Base-by-base conservation (phyloP, 768 basidiomycete species). In the Auriculariales sp. region DNA sequence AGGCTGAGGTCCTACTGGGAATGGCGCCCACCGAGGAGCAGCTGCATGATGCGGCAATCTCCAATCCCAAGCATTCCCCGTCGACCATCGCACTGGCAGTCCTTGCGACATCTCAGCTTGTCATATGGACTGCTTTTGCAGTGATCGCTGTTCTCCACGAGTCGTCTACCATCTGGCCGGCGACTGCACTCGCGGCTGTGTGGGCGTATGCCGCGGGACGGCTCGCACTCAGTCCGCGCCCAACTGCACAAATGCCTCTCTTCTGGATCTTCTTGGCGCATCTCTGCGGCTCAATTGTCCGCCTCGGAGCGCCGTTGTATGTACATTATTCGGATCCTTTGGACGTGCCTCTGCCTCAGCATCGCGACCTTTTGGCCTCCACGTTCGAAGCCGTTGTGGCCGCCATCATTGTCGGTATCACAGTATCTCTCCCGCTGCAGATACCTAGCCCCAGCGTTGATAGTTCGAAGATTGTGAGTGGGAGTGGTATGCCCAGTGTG, bases 391-490 rank as follows among this genome's bases (percentile, higher is more conserved):
- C 83, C 30, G 51, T 65, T 9, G 70, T 66, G 0, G 53, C 77
- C 28, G 24, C 69, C 11, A 54, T 63, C 1, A 61, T 81, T 24
- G 49, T 85, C 11, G 53, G 57, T 0, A 61, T 79, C 4, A 65
- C 80, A n/a, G n/a, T n/a, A n/a, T n/a, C n/a, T 1, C 86, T 85
- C 76, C 87, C 85, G 0, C 55, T 89, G 49, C 75, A 62, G 1
- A 59, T 82, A 15, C 83, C 87, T 3, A 78, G 77, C 55, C 59
- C 55, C 25, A 60, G 62, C 11, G 66, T 79, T 15, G 67, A 73
- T 34, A 69, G 64, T 47, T 68, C 72, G 33, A 71, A 85, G 19
- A 81, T 87, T 56, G 86, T 85, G 55, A 58, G 81, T 67, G n/a
- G 6, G 22, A 12, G 15, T 11, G 35, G 4, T 9, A 4, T 19